A percentile compares a stretch with the other conserved stretches of the same genome.
Evolutionary conservation across 495 filamentous ascomycete species (phyloP).

Genomic region (Opeltia flavorubescens): DNA sequence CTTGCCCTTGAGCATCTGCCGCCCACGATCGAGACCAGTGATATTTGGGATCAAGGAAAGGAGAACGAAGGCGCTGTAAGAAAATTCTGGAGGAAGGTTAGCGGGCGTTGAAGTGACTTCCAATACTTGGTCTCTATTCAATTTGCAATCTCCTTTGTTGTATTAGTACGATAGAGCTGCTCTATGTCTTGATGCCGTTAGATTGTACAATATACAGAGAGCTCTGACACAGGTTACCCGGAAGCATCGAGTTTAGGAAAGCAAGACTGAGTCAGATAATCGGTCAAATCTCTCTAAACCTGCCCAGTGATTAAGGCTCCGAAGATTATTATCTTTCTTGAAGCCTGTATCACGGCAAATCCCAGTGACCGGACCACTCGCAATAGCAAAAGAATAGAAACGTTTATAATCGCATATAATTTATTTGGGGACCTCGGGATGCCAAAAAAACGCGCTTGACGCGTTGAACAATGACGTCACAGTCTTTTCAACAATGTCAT

Average conservation of each 20-base stretch:
- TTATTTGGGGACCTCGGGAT: neutral
- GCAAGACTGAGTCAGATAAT: neutral
- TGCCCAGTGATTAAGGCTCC: too few relatives aligned
- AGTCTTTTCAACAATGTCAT: too few relatives aligned
- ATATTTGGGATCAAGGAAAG: conserved; percentile 29
- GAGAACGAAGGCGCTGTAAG: conserved; percentile 34
- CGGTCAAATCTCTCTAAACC: too few relatives aligned
- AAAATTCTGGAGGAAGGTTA: conserved; percentile 41
- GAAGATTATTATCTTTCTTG: neutral
- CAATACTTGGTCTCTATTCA: too few relatives aligned
- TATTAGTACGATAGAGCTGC: too few relatives aligned
- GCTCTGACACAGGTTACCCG: neutral
- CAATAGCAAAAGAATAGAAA: too few relatives aligned
- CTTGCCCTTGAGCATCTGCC: conserved; percentile 38
- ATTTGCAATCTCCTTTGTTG: too few relatives aligned
- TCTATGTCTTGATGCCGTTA: neutral
- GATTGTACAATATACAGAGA: neutral
- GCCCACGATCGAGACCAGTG: conserved; percentile 27
- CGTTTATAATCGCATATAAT: too few relatives aligned
- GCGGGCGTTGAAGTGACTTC: conserved; percentile 6
- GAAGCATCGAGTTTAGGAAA: neutral
- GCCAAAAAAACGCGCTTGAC: neutral
- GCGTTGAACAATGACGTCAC: neutral
- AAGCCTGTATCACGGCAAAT: neutral
- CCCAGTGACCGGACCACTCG: too few relatives aligned